These are phyloP conservation scores for Eucalyptus cloeziana DNA, from an alignment of 345 rosid species.

Conservation along the genomic window DNA sequence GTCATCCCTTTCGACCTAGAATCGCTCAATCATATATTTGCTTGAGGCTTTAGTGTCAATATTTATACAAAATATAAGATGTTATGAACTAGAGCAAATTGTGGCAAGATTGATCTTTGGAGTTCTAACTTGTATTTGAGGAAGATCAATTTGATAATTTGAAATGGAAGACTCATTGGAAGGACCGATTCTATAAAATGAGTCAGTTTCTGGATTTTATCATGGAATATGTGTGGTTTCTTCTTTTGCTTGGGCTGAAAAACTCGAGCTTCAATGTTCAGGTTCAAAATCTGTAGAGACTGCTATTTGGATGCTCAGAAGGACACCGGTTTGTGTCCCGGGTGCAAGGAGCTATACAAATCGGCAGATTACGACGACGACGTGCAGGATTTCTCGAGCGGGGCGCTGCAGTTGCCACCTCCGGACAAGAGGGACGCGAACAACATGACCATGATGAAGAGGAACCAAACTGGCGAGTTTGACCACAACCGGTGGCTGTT, in stretches of 20 bases:
- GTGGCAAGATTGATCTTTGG: background rate
- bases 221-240: background rate
- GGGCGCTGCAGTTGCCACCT: constrained; percentile 66
- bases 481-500: constrained; percentile 88
- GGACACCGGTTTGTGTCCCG: constrained; percentile 75
- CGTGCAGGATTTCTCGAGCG: constrained; percentile 29
- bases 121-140: background rate
- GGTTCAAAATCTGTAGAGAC: constrained; percentile 94
- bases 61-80: no score
- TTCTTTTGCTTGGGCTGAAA: background rate
- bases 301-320: constrained; percentile 88
- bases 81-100: background rate
- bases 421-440: constrained; percentile 26
- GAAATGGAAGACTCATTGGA: background rate
- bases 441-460: constrained; percentile 80
- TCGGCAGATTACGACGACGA: constrained; percentile 66
- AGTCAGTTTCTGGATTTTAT: background rate
- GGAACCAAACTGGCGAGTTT: constrained; percentile 75
- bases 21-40: background rate
- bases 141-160: background rate
- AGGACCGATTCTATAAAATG: background rate
- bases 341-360: constrained; percentile 83
- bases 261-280: background rate
- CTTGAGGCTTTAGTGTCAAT: background rate
- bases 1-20: background rate